Conservation (phyloP, 1,284 basidiomycete genomes). For the Fomes fomentarius region DNA sequence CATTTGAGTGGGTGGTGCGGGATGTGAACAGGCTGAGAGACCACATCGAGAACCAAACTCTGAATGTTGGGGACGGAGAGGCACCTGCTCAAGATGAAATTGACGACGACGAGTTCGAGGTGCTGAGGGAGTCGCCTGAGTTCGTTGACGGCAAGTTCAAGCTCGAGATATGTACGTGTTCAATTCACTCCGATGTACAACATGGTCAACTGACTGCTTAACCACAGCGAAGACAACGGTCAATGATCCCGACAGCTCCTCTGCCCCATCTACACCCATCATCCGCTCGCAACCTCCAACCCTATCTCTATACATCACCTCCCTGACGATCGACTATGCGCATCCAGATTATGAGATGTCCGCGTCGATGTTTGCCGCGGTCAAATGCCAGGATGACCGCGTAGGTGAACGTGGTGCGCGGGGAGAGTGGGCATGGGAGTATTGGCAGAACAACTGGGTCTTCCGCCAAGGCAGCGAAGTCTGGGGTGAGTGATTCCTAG, state of each 20-base stretch:
- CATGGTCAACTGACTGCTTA: background rate
- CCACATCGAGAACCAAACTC: constrained; percentile 43
- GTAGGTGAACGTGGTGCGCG: constrained; percentile 65
- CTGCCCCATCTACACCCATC: constrained; percentile 22
- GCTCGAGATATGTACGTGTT: constrained; percentile 59
- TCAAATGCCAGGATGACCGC: constrained; percentile 66
- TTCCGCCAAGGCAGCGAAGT: constrained; percentile 73
- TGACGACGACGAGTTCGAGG: constrained; percentile 51
- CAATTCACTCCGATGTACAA: background rate
- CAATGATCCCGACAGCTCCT: constrained; percentile 17
- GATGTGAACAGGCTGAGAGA: constrained; percentile 58
- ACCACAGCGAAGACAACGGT: constrained; percentile 22
- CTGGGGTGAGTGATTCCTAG: constrained; percentile 51
- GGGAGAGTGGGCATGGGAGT: constrained; percentile 75
- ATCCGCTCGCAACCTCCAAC: constrained; percentile 34
- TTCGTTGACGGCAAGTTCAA: constrained; percentile 78
- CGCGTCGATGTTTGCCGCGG: constrained; percentile 72
- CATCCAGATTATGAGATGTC: constrained; percentile 62
- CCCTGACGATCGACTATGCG: constrained; percentile 61
- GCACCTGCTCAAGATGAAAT: constrained; percentile 16
- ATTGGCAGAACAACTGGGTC: constrained; percentile 65
- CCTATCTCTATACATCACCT: constrained; percentile 69
- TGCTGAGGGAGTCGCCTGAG: constrained; percentile 64
- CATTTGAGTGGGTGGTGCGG: constrained; percentile 68
- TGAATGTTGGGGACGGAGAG: constrained; percentile 8